Evolutionary conservation across 1,139 yeast genomes (phyloP), one percentile per base, ranked within the genome.

Genomic region (Yamadazyma sp.): DNA sequence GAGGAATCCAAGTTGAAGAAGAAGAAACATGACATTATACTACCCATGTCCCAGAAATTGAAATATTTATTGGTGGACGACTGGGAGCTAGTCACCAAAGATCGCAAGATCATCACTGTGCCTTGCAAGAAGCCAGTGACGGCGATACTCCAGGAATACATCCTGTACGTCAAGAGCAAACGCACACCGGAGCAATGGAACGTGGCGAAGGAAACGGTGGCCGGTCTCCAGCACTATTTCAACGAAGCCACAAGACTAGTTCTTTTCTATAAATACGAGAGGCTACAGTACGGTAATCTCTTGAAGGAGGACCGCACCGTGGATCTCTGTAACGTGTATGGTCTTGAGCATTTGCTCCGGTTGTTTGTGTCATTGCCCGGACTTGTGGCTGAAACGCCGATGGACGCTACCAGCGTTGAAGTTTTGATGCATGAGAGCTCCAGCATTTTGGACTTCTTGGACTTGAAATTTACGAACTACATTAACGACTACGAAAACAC

Each of bases 31-130:
- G 54, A 55, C 31, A 45, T 58, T 2, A 37, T 47, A 4, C 45
- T 58, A 23, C 67, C 68, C 3, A 75, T 87, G 16, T 87, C 92
- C 0, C 80, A 81, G 40, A 64, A 71, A 31, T 68, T 92, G 44
- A 89, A 88, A 58, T 71, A 84, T 4, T 54, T 82, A 5, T 65
- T 92, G 33, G 95, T 91, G 1, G 91, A 88, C 55, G 98, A 92
- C 65, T 92, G 98, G 98, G 96, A 91, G 59, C 74, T 71, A 50
- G 75, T 91, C 36, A 88, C 98, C 1, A 87, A 87, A 53, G 86
- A 87, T 47, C 83, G 83, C 38, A 80, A 82, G 56, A 58, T 87
- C 24, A 75, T 87, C 6, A 62, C 74, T 18, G 59, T 88, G 30
- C 95, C 96, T 0, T 63, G 79, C 3, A 57, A 62, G 16, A 64